phyloP scores from a whole-genome alignment of 2,329 filamentous ascomycete species.

The Thermochaetoides dissita region DNA sequence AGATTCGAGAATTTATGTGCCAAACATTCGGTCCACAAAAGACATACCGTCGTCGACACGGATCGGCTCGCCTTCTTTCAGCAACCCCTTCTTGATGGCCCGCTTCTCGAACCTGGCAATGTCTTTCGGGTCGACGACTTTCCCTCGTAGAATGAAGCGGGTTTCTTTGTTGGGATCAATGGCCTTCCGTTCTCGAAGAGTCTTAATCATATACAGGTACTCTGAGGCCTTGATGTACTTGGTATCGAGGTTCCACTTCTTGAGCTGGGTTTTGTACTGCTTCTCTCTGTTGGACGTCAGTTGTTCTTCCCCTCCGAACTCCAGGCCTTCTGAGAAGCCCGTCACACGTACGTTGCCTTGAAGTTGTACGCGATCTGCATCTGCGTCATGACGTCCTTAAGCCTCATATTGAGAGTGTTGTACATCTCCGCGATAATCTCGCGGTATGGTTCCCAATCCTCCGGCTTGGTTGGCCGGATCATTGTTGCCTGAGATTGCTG shows the following conservation, averaged over 20 bases:
- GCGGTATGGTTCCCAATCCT: slow-evolving; percentile 22
- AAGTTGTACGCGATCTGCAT: slow-evolving; percentile 19
- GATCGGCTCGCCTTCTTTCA: slow-evolving; percentile 10
- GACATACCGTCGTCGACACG: slow-evolving; percentile 7
- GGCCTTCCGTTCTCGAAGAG: slow-evolving; percentile 14
- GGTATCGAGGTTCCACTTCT: slow-evolving; percentile 21
- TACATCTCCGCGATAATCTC: slow-evolving; percentile 19
- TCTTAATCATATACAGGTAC: slow-evolving; percentile 21
- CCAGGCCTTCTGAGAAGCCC: no score
- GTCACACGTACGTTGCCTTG: slow-evolving; percentile 18
- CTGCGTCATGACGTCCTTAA: slow-evolving; percentile 25
- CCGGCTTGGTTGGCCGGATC: slow-evolving; percentile 17
- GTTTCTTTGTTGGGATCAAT: slow-evolving; percentile 16
- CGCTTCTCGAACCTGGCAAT: slow-evolving; percentile 18
- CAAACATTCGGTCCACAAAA: not conserved
- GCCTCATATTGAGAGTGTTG: slow-evolving; percentile 20
- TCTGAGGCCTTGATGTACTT: slow-evolving; percentile 22
- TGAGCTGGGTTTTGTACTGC: slow-evolving; percentile 22
- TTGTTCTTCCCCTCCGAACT: no score
- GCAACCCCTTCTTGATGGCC: slow-evolving; percentile 15
- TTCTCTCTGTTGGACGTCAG: slow-evolving; percentile 12
- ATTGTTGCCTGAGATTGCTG: slow-evolving; percentile 4
- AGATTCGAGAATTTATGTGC: no score
- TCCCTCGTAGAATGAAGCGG: slow-evolving; percentile 17
- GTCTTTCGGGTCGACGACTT: slow-evolving; percentile 17